phyloP scores from a whole-genome alignment of 306 rosid genomes.

The Lathyrus tuberosus region DNA sequence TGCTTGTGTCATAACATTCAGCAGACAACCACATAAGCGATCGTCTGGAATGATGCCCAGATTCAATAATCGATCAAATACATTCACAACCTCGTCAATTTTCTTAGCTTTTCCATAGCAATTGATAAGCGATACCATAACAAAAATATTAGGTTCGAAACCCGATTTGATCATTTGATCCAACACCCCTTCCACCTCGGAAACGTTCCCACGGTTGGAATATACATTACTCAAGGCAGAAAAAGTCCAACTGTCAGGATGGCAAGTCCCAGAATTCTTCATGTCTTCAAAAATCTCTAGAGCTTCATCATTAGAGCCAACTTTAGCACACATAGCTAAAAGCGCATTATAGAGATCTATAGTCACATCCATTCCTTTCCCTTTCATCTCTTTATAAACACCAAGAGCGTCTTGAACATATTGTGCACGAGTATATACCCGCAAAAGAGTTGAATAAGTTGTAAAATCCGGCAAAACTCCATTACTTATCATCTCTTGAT shows the following conservation, averaged over 20 bases:
- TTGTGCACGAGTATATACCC: too few species aligned
- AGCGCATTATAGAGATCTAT: slow-evolving; percentile 66
- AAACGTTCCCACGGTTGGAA: slow-evolving; percentile 68
- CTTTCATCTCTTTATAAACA: slow-evolving; percentile 83
- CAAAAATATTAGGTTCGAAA: slow-evolving; percentile 66
- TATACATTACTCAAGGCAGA: slow-evolving; percentile 78
- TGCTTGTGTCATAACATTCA: slow-evolving; percentile 76
- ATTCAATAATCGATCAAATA: slow-evolving; percentile 59
- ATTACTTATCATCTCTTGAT: too few species aligned
- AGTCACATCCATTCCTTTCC: slow-evolving; percentile 59
- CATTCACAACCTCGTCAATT: slow-evolving; percentile 76
- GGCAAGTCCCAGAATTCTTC: slow-evolving; percentile 60
- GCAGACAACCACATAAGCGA: slow-evolving; percentile 82
- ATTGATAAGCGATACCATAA: slow-evolving; percentile 80
- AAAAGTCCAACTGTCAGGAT: slow-evolving; percentile 82
- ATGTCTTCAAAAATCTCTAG: slow-evolving; percentile 67
- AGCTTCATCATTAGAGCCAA: slow-evolving; percentile 65
- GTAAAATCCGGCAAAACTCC: too few species aligned
- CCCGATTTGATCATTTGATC: slow-evolving; percentile 81
- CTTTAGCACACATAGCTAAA: slow-evolving; percentile 83
- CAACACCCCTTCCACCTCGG: slow-evolving; percentile 67
- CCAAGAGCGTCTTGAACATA: slow-evolving; percentile 64
- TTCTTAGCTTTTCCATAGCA: slow-evolving; percentile 87
- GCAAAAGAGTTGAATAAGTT: too few species aligned
- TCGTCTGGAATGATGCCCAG: slow-evolving; percentile 71